These are phyloP conservation scores for Karstenula rhodostoma DNA, from an alignment of 2,329 filamentous ascomycete species.

Conservation along the genomic window DNA sequence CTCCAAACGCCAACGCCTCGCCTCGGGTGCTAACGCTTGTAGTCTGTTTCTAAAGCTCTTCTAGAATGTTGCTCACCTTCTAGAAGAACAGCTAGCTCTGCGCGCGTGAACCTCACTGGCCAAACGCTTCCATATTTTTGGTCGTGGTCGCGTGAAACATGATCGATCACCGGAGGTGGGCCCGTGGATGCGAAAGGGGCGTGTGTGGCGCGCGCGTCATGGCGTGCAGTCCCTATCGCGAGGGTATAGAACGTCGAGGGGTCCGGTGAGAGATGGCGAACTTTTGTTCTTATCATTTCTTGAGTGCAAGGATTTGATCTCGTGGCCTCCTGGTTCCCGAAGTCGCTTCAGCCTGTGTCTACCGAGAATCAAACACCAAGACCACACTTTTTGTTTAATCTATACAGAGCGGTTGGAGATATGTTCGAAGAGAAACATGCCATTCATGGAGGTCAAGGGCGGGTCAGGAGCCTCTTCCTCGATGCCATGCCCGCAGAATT, in stretches of 20 bases:
- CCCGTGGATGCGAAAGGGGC: neutral
- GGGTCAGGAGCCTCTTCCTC: slow-evolving; percentile 31
- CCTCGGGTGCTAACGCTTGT: neutral
- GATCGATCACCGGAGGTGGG: neutral
- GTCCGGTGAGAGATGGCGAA: neutral
- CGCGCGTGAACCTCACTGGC: neutral
- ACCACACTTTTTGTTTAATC: neutral
- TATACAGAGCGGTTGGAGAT: neutral
- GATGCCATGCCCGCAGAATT: slow-evolving; percentile 41
- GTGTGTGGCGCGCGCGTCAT: neutral
- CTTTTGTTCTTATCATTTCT: neutral
- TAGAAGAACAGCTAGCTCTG: neutral
- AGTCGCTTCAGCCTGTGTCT: neutral
- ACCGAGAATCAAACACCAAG: neutral
- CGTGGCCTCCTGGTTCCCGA: neutral
- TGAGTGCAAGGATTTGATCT: neutral
- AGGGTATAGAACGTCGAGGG: neutral
- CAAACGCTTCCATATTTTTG: neutral
- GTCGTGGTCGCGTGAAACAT: neutral
- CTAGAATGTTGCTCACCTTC: neutral
- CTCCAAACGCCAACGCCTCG: neutral
- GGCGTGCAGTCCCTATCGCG: neutral
- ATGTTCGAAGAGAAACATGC: neutral
- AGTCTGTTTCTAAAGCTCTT: slow-evolving; percentile 6
- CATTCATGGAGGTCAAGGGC: neutral